phyloP scores from a whole-genome alignment of 1,284 basidiomycete species.

The Lentinula novae-zelandiae region DNA sequence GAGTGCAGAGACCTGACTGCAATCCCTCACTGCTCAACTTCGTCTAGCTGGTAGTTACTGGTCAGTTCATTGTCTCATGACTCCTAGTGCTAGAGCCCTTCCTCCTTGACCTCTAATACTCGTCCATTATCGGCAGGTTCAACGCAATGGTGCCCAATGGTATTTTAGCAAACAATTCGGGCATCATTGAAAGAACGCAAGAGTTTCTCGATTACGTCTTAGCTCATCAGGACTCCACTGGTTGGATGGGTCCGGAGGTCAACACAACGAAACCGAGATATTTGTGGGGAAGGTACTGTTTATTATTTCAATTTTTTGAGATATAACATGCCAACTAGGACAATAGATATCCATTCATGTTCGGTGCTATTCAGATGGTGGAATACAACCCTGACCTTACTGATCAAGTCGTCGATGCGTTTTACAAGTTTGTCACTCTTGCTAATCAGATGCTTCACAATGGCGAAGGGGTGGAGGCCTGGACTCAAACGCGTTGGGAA shows the following conservation, averaged over 20 bases:
- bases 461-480: slow-evolving; percentile 47
- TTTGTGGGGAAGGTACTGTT: slow-evolving; percentile 47
- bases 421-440: slow-evolving; percentile 50
- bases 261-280: slow-evolving; percentile 49
- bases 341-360: slow-evolving; percentile 49
- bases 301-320: not conserved
- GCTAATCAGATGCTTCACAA: slow-evolving; percentile 54
- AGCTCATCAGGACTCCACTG: slow-evolving; percentile 48
- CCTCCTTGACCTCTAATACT: too few relatives aligned
- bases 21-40: not conserved
- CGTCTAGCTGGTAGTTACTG: slow-evolving; percentile 51
- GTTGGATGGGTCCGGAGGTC: slow-evolving; percentile 58
- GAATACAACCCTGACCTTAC: slow-evolving; percentile 44
- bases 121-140: not conserved
- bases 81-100: too few relatives aligned
- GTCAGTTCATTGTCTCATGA: slow-evolving; percentile 32
- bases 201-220: slow-evolving; percentile 53
- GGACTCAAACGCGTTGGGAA: slow-evolving; percentile 55
- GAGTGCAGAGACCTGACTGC: slow-evolving; percentile 8
- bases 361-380: slow-evolving; percentile 52
- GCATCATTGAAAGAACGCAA: slow-evolving; percentile 43
- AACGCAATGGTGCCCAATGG: slow-evolving; percentile 53
- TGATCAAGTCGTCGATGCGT: slow-evolving; percentile 39
- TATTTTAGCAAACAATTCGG: slow-evolving; percentile 40
- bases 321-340: not conserved